Evolutionary conservation across 2,329 filamentous ascomycete genomes (phyloP), one percentile per base, ranked within the genome.

Genomic region (Colletotrichum sp.): DNA sequence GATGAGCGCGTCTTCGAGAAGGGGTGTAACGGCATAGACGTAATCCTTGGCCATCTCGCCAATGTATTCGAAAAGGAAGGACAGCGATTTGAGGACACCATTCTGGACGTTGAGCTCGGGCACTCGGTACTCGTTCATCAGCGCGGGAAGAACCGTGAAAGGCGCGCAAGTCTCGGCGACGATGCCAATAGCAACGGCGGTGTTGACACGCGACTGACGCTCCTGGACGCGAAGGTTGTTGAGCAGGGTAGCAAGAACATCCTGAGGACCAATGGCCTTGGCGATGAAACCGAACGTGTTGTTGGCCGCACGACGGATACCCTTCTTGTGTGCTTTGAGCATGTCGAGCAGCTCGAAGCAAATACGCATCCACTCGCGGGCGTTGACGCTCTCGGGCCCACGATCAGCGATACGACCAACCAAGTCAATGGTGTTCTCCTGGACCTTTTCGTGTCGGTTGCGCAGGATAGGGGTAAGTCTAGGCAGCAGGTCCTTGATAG

Each of bases 21-120:
- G 89, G 8, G 97, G 97, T 3, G 96, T 98, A 39, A 99, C 96
- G 22, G 98, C 97, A 82, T 99, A 99, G 83, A 99, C 97, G 84
- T 99, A 99, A 85, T 99, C 97, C 87, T 99, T 99, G 78, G 96
- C 95, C 97, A 99, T 99, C 86, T 99, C 97, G 78, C 97, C 97
- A 84, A 99, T 99, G 86, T 99, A 99, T 83, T 99, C 97, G 83
- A 99, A 99, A 77, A 99, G 90, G 90, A 99, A 99, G 8, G 95
- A 98, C 69, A 99, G 90, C 7, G 96, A 96, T 85, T 99, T 99
- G 83, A 99, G 93, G 39, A 99, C 97, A 87, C 97, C 97, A 80
- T 99, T 99, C 84, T 99, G 97, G 30, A 99, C 97, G 83, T 99
- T 99, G 79, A 99, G 93, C 86, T 99, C 97, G 0, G 97, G 97